Base-by-base conservation (phyloP, 345 rosid genomes). In the Luvunga scandens region DNA sequence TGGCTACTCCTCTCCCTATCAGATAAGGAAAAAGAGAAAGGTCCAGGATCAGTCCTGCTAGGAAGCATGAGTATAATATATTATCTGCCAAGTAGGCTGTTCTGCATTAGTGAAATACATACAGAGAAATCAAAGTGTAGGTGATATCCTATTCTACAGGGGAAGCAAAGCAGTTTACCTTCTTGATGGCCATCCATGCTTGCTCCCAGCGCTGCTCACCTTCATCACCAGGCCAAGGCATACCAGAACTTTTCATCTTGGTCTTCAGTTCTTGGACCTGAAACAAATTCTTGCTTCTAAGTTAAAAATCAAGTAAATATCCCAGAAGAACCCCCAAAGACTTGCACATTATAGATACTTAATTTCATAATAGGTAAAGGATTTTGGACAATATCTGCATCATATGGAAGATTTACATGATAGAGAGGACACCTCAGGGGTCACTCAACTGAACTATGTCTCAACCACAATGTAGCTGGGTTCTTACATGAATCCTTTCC, bases 181-280 rank as follows among this genome's bases (percentile, higher is more conserved):
- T 96, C 92, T 94, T 96, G 80, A 94, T 90, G 81, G 99, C 92
- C 75, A 83, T 83, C 99, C 99, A 96, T 78, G 98, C 99, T 86
- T 92, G 98, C 84, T 89, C 92, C 98, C 99, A 96, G 83, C 97
- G 82, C 71, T 81, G 79, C 73, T 91, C 91, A 71, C 99, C 97
- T 85, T 96, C 99, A 79, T 94, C 98, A 64, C 97, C 99, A 34
- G 99, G 99, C 99, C 99, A 96, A 71, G 98, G 97, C 97, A 96
- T 96, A 59, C 90, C 97, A 75, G 97, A 96, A 70, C 74, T 84
- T 86, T 85, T 81, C 98, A 96, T 92, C 80, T 87, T 87, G 31
- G 80, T 80, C 87, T 96, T 94, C 83, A 96, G 86, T 83, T 96
- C 99, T 87, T 86, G 87, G 75, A 94, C 95, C 99, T 96, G 84